Percentiles rank a stretch among this genome's conserved stretches.
Evolutionary conservation across 139 green algal genomes (phyloP).

Genomic region (Closterium sp.): DNA sequence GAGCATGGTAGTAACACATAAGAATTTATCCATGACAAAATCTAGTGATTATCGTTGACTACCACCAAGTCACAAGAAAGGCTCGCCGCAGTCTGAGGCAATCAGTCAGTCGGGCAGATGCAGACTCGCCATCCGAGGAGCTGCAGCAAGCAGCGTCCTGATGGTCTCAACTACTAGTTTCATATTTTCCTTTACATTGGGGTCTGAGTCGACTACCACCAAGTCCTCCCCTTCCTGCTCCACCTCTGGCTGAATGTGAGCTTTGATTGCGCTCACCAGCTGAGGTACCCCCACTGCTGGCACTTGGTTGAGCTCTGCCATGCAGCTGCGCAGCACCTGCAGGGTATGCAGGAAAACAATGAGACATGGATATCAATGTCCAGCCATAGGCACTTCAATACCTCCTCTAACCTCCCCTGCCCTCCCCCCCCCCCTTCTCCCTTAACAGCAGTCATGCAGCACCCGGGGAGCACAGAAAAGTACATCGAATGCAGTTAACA

Average conservation of each 20-base stretch:
- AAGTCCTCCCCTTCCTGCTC: not conserved
- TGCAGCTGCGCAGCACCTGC: not conserved
- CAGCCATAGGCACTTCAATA: too few species aligned
- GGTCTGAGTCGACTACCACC: not conserved
- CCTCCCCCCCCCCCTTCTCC: too few species aligned
- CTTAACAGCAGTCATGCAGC: not conserved
- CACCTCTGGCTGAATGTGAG: not conserved
- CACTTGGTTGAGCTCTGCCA: not conserved
- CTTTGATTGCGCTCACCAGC: not conserved
- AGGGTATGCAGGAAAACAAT: too few species aligned
- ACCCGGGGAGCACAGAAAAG: not conserved
- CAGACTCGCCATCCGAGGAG: not conserved
- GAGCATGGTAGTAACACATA: too few species aligned
- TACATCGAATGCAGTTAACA: not conserved
- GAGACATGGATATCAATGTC: too few species aligned
- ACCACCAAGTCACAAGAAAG: too few species aligned
- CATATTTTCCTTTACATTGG: not conserved
- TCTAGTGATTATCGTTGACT: too few species aligned
- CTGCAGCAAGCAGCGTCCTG: not conserved
- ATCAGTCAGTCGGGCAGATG: not conserved
- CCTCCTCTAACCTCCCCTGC: too few species aligned
- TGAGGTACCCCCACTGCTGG: not conserved
- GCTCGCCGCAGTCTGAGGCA: too few species aligned
- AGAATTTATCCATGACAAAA: too few species aligned
- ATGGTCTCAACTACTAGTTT: not conserved